Evolutionary conservation across 1,284 basidiomycete genomes (phyloP).

Genomic region (Ustanciosporium gigantosporum): DNA sequence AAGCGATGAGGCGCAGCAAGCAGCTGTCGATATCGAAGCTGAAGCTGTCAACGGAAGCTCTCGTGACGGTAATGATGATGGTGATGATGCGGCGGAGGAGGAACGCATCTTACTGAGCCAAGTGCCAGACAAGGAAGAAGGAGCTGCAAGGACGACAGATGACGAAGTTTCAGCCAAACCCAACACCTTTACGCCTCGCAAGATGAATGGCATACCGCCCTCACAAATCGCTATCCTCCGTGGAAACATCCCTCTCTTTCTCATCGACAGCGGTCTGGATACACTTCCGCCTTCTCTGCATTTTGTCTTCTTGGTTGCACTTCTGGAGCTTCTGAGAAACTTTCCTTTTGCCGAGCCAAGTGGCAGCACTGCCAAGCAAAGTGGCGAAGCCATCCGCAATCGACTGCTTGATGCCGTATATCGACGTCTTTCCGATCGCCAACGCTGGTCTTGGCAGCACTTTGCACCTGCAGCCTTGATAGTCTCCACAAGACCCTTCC

Average conservation of each 20-base stretch:
- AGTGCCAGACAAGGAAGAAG: constrained; percentile 26
- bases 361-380: constrained; percentile 15
- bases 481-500: constrained; percentile 14
- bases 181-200: constrained; percentile 14
- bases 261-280: constrained; percentile 38
- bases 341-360: constrained; percentile 49
- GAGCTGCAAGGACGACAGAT: constrained; percentile 9
- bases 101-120: constrained; percentile 31
- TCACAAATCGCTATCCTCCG: constrained; percentile 46
- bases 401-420: constrained; percentile 40
- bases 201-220: constrained; percentile 23
- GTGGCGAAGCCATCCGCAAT: constrained; percentile 34
- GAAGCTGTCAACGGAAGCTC: neutral
- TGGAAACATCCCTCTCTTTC: constrained; percentile 45
- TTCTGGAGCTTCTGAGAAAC: constrained; percentile 36
- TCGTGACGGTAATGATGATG: neutral
- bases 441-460: constrained; percentile 15
- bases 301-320: constrained; percentile 36
- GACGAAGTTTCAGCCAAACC: constrained; percentile 16
- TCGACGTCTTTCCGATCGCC: constrained; percentile 13
- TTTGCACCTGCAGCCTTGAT: constrained; percentile 30
- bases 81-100: constrained; percentile 7
- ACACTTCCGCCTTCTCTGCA: constrained; percentile 40
- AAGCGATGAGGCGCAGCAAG: constrained; percentile 16
- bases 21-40: constrained; percentile 22